Evolutionary conservation across 225 moss, liverwort and hornwort species (phyloP).

Genomic region (Pleurozium schreberi): DNA sequence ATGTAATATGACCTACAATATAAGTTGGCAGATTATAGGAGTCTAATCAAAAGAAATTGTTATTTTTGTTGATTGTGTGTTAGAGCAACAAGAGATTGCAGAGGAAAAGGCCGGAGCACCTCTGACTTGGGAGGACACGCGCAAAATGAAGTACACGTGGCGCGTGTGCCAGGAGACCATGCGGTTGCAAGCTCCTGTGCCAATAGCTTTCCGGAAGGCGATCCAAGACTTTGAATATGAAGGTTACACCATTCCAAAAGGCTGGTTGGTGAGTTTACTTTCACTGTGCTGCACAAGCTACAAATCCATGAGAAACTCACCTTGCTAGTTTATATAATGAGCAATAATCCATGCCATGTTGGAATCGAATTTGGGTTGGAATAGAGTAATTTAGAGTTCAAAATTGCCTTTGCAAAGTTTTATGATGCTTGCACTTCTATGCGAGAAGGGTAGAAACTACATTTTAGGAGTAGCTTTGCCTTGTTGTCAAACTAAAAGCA

Average conservation of each 20-base stretch:
- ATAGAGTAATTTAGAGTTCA: accelerated
- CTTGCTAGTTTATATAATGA: no score
- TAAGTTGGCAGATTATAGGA: neutral
- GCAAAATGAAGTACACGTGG: conserved; percentile 36
- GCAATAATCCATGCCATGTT: no score
- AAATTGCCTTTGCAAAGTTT: neutral
- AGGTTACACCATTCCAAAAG: conserved; percentile 24
- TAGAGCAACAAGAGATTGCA: conserved; percentile 16
- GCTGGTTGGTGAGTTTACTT: neutral
- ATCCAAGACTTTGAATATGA: conserved; percentile 16
- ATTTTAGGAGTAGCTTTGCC: neutral
- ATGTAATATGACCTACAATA: neutral
- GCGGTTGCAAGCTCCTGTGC: conserved; percentile 6
- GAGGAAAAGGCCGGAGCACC: neutral
- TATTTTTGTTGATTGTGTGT: neutral
- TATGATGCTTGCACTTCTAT: no score
- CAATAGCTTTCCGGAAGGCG: neutral
- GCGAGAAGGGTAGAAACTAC: neutral
- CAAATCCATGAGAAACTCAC: neutral
- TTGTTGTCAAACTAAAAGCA: neutral
- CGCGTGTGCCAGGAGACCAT: conserved; percentile 19
- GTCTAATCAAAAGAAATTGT: neutral
- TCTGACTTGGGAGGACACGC: neutral
- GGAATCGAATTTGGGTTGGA: neutral
- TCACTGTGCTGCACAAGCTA: neutral